Conservation (phyloP, 2,329 filamentous ascomycete species). For the Dactylonectria estremocensis region DNA sequence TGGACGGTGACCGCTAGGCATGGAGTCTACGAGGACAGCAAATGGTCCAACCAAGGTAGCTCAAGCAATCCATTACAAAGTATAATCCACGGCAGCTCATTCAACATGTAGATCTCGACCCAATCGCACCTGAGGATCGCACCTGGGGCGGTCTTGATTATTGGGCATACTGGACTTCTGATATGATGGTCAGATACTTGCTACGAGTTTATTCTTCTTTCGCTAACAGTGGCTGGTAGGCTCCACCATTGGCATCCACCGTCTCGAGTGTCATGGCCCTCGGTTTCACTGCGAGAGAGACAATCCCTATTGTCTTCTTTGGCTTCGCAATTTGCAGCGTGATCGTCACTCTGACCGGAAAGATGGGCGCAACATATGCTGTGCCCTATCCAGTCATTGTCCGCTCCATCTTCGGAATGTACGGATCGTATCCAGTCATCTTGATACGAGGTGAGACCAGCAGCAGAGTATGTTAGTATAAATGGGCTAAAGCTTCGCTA, state of each 20-base stretch:
- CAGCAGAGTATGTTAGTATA: background rate
- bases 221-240: conserved; percentile 1
- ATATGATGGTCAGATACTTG: conserved; percentile 15
- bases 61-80: conserved; percentile 2
- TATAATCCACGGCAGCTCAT: conserved; percentile 5
- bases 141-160: conserved; percentile 18
- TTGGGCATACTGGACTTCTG: conserved; percentile 19
- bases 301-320: conserved; percentile 19
- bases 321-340: conserved; percentile 17
- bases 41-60: conserved; percentile 19
- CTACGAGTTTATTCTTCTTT: background rate
- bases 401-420: conserved; percentile 21
- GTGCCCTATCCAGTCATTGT: conserved; percentile 18
- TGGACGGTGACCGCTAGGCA: conserved; percentile 13
- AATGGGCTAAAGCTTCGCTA: background rate
- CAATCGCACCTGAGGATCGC: conserved; percentile 13
- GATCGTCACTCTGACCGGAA: conserved; percentile 11
- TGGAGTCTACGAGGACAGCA: conserved; percentile 11
- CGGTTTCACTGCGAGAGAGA: conserved; percentile 13
- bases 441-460: conserved; percentile 17
- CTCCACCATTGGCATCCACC: conserved; percentile 19
- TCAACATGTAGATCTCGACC: conserved; percentile 10
- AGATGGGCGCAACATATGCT: conserved; percentile 17
- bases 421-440: conserved; percentile 18
- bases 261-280: conserved; percentile 21